Evolutionary conservation across 768 basidiomycete species (phyloP), one percentile per base, ranked within the genome.

Genomic region (Amanita molliuscula): DNA sequence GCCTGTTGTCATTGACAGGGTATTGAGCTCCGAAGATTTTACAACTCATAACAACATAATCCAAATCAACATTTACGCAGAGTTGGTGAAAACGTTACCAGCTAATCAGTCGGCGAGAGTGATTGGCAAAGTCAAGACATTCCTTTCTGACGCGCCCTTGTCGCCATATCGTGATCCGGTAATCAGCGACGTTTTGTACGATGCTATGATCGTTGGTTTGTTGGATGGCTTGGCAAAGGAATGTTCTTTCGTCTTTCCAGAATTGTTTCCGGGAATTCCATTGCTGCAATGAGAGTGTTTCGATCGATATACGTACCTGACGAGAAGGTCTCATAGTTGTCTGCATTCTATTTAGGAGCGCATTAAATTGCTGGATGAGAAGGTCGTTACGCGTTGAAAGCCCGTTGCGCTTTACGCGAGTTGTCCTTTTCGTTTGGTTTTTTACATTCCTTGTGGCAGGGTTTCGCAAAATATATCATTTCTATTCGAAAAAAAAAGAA

Each of bases 161-260:
- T 48, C 48, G 20, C 34, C 41, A 6, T 46, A 54, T 7, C 45
- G 58, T 0, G 56, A 62, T 48, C 56, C 59, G 11, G 33, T 55
- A 4, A 36, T 59, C 20, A 58, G 55, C 15, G 59, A 54, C 16
- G 51, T 59, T 6, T 54, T 61, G 21, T 58, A 58, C 21, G 60
- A 62, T 15, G 61, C 61, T 11, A 54, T 57, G 1, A 55, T 61
- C 9, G 47, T 64, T 43, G 62, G 62, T 2, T 50, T 64, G 31
- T 29, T 56, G 15, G 51, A 58, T 28, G 62, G 61, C 58, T 47
- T 64, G 33, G 59, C 48, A 11, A 51, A 59, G 11, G 44, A 53
- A 23, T 43, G 59, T 34, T 36, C 38, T 2, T 58, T 60, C 44
- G 55, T 63, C 20, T 25, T 63, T 20, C 18, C 26, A 5, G 18